Conservation (phyloP, 225 moss, liverwort and hornwort species). For the Antitrichia curtipendula region DNA sequence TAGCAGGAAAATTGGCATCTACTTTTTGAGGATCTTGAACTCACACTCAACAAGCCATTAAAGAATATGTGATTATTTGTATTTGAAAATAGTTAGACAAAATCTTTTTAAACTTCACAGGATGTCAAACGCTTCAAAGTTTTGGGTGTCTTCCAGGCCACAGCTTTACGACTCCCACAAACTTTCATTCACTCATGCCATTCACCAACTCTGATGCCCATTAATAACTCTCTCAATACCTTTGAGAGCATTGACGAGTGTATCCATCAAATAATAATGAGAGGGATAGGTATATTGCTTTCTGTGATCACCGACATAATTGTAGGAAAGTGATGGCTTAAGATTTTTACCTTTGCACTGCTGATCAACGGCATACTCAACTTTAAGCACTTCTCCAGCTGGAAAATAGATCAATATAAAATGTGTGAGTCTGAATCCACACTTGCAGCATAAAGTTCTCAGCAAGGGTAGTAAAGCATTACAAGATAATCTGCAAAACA, state of each 20-base stretch:
- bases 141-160: neutral
- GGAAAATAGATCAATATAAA: slow-evolving; percentile 19
- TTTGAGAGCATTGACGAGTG: neutral
- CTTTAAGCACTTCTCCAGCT: slow-evolving; percentile 60
- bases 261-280: neutral
- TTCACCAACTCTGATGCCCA: neutral
- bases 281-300: neutral
- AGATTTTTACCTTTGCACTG: slow-evolving; percentile 24
- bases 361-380: slow-evolving; percentile 60
- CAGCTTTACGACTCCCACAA: neutral
- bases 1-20: neutral
- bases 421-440: neutral
- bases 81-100: neutral
- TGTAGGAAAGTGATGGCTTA: neutral
- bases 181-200: too few relatives aligned
- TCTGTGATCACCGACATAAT: neutral
- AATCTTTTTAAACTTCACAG: too few relatives aligned
- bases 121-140: neutral
- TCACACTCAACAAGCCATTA: neutral
- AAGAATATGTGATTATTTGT: too few relatives aligned
- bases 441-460: neutral
- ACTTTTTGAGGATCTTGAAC: neutral
- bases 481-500: neutral
- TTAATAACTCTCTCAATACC: neutral
- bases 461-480: neutral